phyloP scores from a whole-genome alignment of 2,329 filamentous ascomycete species.

The Colletotrichum sp. region DNA sequence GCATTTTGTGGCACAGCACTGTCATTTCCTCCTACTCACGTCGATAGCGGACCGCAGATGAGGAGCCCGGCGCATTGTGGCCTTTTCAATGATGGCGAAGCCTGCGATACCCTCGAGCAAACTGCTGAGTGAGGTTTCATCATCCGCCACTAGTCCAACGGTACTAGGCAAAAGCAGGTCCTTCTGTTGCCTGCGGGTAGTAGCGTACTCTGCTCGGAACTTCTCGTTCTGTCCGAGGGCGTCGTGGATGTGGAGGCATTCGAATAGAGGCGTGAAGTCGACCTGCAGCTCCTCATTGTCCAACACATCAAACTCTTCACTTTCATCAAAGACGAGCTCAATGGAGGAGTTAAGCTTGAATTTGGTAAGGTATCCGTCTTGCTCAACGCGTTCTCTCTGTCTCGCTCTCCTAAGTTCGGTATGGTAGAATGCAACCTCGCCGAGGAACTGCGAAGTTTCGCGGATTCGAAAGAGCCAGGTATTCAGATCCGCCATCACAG shows the following conservation, averaged over 20 bases:
- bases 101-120: slow-evolving; percentile 92
- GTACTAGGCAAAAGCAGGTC: slow-evolving; percentile 82
- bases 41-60: slow-evolving; percentile 83
- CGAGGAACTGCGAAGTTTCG: slow-evolving; percentile 94
- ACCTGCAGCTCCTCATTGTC: slow-evolving; percentile 96
- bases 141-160: slow-evolving; percentile 79
- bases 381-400: slow-evolving; percentile 81
- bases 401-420: slow-evolving; percentile 85
- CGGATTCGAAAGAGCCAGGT: slow-evolving; percentile 96
- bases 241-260: slow-evolving; percentile 95
- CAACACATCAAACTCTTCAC: slow-evolving; percentile 92
- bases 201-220: slow-evolving; percentile 90
- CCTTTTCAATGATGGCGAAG: slow-evolving; percentile 95
- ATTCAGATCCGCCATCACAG: slow-evolving; percentile 95
- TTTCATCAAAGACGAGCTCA: slow-evolving; percentile 93
- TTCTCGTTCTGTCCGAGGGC: slow-evolving; percentile 91
- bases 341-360: slow-evolving; percentile 97
- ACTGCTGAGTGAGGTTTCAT: slow-evolving; percentile 85
- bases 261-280: slow-evolving; percentile 92
- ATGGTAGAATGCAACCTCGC: slow-evolving; percentile 96
- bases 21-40: slow-evolving; percentile 52
- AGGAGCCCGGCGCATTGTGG: slow-evolving; percentile 85
- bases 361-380: slow-evolving; percentile 73
- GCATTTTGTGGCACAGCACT: neutral
- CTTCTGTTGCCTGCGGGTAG: slow-evolving; percentile 88